Percentiles rank a stretch among this genome's conserved stretches.
Evolutionary conservation across 2,329 filamentous ascomycete species (phyloP).

Genomic region (Diaporthe longicolla): DNA sequence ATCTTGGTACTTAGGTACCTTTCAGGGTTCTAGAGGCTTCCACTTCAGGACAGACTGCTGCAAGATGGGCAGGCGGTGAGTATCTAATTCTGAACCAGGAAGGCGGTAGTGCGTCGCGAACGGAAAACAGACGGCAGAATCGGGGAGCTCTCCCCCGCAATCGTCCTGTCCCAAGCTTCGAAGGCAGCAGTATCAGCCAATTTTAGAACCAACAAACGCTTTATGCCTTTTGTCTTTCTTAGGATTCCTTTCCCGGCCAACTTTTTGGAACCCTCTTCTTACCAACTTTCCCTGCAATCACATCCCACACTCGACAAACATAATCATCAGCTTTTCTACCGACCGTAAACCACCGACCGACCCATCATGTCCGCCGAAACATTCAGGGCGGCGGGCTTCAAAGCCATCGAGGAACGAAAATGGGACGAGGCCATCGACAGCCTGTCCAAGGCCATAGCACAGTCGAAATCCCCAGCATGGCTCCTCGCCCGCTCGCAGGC

Average conservation of each 20-base stretch:
- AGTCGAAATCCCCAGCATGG: slow-evolving; percentile 80
- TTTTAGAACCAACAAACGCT: not conserved
- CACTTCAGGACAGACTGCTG: not conserved
- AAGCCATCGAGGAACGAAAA: slow-evolving; percentile 73
- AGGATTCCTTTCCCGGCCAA: not conserved
- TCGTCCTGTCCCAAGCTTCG: not conserved
- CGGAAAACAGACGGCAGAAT: not conserved
- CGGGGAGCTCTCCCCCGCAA: not conserved
- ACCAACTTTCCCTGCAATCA: too few species aligned
- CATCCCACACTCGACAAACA: not conserved
- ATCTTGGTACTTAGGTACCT: too few species aligned
- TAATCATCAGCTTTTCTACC: not conserved
- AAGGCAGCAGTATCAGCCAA: not conserved
- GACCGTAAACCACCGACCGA: not conserved
- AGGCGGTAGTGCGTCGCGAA: not conserved
- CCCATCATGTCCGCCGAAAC: slow-evolving; percentile 65
- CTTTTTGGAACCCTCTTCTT: fast-evolving
- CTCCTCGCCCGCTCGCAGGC: slow-evolving; percentile 86
- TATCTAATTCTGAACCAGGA: fast-evolving
- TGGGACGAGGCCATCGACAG: slow-evolving; percentile 77
- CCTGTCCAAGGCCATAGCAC: slow-evolving; percentile 77
- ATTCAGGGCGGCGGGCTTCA: slow-evolving; percentile 73
- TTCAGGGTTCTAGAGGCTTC: slow-evolving; percentile 9
- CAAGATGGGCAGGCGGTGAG: not conserved
- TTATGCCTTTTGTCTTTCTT: not conserved